A percentile compares a stretch with the other conserved stretches of the same genome.
phyloP scores from a whole-genome alignment of 805 yeast species.

The Candida wancherniae region DNA sequence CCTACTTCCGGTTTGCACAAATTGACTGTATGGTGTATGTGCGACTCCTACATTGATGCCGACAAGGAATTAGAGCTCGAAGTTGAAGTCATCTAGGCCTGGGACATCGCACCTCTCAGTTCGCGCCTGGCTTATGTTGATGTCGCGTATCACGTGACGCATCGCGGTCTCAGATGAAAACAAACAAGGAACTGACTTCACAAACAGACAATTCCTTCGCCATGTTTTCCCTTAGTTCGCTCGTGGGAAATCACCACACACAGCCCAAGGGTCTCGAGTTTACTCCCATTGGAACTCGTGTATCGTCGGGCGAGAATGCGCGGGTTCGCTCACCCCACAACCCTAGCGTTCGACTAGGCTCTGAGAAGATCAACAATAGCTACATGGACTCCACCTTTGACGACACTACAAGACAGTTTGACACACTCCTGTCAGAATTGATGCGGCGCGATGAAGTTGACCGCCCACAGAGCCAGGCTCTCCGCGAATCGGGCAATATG shows the following conservation, averaged over 20 bases:
- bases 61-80: constrained; percentile 72
- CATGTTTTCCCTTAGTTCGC: constrained; percentile 17
- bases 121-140: not conserved
- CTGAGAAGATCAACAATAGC: constrained; percentile 7
- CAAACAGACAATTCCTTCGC: too few species aligned
- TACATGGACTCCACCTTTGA: constrained; percentile 13
- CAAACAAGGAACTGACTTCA: not conserved
- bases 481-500: constrained; percentile 1
- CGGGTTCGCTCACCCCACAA: constrained; percentile 1
- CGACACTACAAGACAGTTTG: constrained; percentile 7
- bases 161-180: constrained; percentile 2
- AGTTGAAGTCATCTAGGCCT: constrained; percentile 23
- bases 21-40: constrained; percentile 75
- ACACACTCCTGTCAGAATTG: too few species aligned
- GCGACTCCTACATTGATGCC: constrained; percentile 90
- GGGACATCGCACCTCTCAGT: too few species aligned
- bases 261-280: too few species aligned
- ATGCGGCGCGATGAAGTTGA: constrained; percentile 3
- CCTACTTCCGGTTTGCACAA: constrained; percentile 58
- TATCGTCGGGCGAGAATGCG: constrained; percentile 3
- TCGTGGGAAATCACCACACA: constrained; percentile 16
- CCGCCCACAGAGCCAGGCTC: too few species aligned
- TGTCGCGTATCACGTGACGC: not conserved
- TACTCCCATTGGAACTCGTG: constrained; percentile 23
- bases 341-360: constrained; percentile 5